These are phyloP conservation scores for Auriscalpium vulgare DNA, from an alignment of 768 basidiomycete genomes.

Conservation along the genomic window DNA sequence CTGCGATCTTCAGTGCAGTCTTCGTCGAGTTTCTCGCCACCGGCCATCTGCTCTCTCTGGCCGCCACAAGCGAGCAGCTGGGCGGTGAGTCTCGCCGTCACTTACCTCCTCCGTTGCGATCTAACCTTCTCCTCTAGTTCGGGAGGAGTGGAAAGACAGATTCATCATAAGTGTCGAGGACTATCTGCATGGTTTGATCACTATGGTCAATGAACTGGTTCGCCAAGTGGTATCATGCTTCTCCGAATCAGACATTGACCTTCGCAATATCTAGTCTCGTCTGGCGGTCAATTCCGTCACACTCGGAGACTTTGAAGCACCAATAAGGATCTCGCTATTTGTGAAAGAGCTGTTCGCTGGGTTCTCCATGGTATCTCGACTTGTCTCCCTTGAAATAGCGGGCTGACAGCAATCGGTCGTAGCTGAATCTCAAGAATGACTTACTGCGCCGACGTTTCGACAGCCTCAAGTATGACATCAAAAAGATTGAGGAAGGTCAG, in stretches of 20 bases:
- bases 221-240: slow-evolving; percentile 9
- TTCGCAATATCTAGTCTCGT: slow-evolving; percentile 44
- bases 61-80: slow-evolving; percentile 42
- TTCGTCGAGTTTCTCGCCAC: slow-evolving; percentile 56
- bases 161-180: slow-evolving; percentile 63
- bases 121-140: slow-evolving; percentile 33
- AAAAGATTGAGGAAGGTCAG: slow-evolving; percentile 82
- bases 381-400: neutral
- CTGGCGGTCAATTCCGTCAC: slow-evolving; percentile 78
- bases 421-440: slow-evolving; percentile 82
- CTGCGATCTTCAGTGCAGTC: slow-evolving; percentile 57
- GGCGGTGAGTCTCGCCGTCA: slow-evolving; percentile 46
- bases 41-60: slow-evolving; percentile 51
- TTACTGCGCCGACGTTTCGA: slow-evolving; percentile 66
- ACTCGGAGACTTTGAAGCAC: slow-evolving; percentile 70
- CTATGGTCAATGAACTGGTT: slow-evolving; percentile 73
- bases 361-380: slow-evolving; percentile 62
- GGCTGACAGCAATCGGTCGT: neutral
- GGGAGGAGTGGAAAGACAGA: slow-evolving; percentile 60
- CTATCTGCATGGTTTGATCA: slow-evolving; percentile 73
- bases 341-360: slow-evolving; percentile 76
- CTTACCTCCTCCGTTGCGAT: neutral
- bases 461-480: slow-evolving; percentile 77
- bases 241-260: neutral
- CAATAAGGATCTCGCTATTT: slow-evolving; percentile 67